Evolutionary conservation across 306 rosid genomes (phyloP).

Genomic region (Chamaecrista fasciculata): DNA sequence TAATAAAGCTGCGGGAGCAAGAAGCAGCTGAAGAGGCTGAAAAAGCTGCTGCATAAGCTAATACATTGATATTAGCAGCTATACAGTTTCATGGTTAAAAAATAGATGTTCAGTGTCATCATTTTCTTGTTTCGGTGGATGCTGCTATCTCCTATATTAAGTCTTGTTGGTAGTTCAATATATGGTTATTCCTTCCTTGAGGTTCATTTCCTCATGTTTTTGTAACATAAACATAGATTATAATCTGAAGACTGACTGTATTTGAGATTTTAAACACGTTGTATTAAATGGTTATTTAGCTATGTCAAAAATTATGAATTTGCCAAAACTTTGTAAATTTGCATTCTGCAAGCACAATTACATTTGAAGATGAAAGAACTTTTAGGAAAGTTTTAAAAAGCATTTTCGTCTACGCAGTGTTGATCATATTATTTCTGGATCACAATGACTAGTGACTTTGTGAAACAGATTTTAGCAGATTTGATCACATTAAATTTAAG

Average conservation of each 20-base stretch:
- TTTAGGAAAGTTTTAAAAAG: too few species aligned
- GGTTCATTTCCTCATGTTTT: conserved; percentile 8
- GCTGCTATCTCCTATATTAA: conserved; percentile 12
- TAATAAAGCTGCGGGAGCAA: conserved; percentile 63
- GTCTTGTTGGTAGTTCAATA: conserved; percentile 23
- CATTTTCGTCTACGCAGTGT: too few species aligned
- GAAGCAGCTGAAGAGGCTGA: conserved; percentile 77
- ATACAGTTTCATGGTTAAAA: conserved; percentile 21
- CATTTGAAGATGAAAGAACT: neutral
- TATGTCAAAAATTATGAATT: neutral
- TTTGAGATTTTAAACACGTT: neutral
- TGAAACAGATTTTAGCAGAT: too few species aligned
- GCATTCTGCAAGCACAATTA: neutral
- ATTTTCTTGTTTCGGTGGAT: conserved; percentile 7
- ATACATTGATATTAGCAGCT: neutral
- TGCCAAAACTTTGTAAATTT: too few species aligned
- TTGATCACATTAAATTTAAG: too few species aligned
- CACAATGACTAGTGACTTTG: too few species aligned
- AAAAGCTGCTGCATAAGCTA: conserved; percentile 54
- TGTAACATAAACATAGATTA: neutral
- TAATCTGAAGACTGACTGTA: neutral
- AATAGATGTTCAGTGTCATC: neutral
- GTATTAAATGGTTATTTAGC: neutral
- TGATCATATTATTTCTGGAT: too few species aligned
- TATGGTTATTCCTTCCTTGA: neutral